phyloP scores from a whole-genome alignment of 768 basidiomycete species.

The Leccinum olivaceopallidum region DNA sequence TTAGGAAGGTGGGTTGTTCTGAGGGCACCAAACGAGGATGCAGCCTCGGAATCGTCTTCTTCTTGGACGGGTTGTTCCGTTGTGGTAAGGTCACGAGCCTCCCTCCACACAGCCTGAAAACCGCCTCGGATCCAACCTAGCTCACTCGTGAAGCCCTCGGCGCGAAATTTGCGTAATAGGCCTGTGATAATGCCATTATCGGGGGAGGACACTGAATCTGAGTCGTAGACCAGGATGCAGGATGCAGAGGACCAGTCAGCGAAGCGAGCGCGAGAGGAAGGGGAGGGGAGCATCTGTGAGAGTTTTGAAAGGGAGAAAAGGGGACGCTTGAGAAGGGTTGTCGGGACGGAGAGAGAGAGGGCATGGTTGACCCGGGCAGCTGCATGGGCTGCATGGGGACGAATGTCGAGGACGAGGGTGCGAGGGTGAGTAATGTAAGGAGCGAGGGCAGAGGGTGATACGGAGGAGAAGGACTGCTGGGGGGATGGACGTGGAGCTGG shows the following conservation, averaged over 20 bases:
- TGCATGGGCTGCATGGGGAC: slow-evolving; percentile 75
- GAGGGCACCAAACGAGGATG: slow-evolving; percentile 34
- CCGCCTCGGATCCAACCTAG: slow-evolving; percentile 84
- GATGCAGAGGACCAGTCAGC: slow-evolving; percentile 54
- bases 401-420: slow-evolving; percentile 81
- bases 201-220: slow-evolving; percentile 62
- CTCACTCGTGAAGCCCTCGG: slow-evolving; percentile 57
- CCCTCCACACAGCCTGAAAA: slow-evolving; percentile 67
- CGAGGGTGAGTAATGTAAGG: slow-evolving; percentile 35
- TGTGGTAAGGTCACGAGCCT: slow-evolving; percentile 53
- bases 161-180: slow-evolving; percentile 72
- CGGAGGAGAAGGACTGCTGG: slow-evolving; percentile 21
- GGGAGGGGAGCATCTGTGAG: slow-evolving; percentile 74
- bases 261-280: slow-evolving; percentile 58
- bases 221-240: slow-evolving; percentile 83
- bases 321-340: slow-evolving; percentile 91
- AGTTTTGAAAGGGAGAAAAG: slow-evolving; percentile 80
- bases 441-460: slow-evolving; percentile 33
- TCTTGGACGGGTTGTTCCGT: slow-evolving; percentile 49
- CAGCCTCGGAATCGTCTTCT: slow-evolving; percentile 45
- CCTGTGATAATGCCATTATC: slow-evolving; percentile 71
- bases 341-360: slow-evolving; percentile 88
- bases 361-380: slow-evolving; percentile 66
- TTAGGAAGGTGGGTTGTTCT: slow-evolving; percentile 62
- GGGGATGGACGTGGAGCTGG: neutral